These are phyloP conservation scores for Cryptococcus neoformans DNA, from an alignment of 1,284 basidiomycete species.

Conservation along the genomic window DNA sequence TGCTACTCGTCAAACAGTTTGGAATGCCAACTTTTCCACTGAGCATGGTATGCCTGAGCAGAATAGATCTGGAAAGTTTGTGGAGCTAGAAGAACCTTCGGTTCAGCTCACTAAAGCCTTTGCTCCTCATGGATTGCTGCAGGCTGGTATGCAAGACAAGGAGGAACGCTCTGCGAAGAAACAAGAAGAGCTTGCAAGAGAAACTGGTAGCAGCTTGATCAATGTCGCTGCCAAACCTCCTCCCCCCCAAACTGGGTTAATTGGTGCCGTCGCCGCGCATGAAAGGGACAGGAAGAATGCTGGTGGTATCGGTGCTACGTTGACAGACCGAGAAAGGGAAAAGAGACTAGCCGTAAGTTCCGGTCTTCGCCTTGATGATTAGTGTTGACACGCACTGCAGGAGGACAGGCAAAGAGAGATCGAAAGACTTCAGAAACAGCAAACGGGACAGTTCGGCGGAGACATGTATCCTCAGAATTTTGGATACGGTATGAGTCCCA, in stretches of 20 bases:
- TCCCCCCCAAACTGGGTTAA: conserved; percentile 89
- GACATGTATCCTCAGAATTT: conserved; percentile 21
- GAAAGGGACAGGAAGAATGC: conserved; percentile 91
- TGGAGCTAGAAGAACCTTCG: conserved; percentile 71
- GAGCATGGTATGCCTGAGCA: conserved; percentile 54
- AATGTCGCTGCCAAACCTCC: conserved; percentile 93
- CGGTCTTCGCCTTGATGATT: not conserved
- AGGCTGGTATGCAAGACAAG: conserved; percentile 92
- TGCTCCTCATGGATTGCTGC: conserved; percentile 88
- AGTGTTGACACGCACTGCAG: conserved; percentile 11
- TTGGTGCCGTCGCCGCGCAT: conserved; percentile 93
- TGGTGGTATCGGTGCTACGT: conserved; percentile 86
- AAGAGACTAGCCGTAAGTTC: conserved; percentile 64
- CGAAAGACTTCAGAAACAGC: conserved; percentile 83
- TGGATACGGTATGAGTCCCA: conserved; percentile 24
- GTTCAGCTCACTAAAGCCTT: conserved; percentile 86
- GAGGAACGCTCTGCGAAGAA: conserved; percentile 91
- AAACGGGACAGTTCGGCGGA: conserved; percentile 62
- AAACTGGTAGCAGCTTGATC: conserved; percentile 82
- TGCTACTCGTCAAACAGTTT: conserved; percentile 55
- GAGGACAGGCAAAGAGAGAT: conserved; percentile 90
- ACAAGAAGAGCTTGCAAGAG: conserved; percentile 88
- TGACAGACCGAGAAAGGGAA: conserved; percentile 94
- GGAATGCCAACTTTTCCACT: conserved; percentile 77
- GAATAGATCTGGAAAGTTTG: conserved; percentile 56